phyloP scores from a whole-genome alignment of 2,329 filamentous ascomycete genomes.

The Fusarium avenaceum region DNA sequence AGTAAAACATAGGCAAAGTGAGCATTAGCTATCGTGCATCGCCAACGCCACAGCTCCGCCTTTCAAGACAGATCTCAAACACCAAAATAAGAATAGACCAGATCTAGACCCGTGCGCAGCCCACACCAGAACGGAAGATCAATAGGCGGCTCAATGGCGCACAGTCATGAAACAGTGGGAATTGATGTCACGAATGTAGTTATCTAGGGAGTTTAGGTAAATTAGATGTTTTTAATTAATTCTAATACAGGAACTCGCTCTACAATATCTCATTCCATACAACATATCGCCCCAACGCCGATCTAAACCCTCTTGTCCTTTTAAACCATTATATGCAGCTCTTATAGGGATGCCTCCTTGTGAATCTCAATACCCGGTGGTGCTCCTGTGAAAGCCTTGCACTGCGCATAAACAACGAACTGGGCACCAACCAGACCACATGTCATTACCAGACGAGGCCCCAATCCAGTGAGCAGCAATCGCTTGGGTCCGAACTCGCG shows the following conservation, averaged over 20 bases:
- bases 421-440: conserved; percentile 66
- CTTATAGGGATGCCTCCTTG: conserved; percentile 57
- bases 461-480: conserved; percentile 62
- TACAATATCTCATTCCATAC: conserved; percentile 11
- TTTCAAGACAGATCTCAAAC: conserved; percentile 25
- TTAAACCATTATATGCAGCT: not conserved
- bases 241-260: conserved; percentile 21
- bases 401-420: conserved; percentile 69
- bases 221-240: conserved; percentile 3
- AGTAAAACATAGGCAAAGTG: not conserved
- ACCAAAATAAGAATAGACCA: conserved; percentile 16
- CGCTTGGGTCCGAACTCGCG: conserved; percentile 64
- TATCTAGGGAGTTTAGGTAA: not conserved
- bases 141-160: conserved; percentile 37
- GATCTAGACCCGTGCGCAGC: conserved; percentile 16
- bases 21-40: not conserved
- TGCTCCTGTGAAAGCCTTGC: conserved; percentile 66
- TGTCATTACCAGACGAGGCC: conserved; percentile 67
- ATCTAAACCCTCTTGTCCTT: not conserved
- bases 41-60: conserved; percentile 26
- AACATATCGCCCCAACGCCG: conserved; percentile 30
- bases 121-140: conserved; percentile 19
- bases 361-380: conserved; percentile 67
- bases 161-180: conserved; percentile 23
- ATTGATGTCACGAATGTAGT: conserved; percentile 1